Conservation (phyloP, 306 rosid species). For the Pyrus communis region DNA sequence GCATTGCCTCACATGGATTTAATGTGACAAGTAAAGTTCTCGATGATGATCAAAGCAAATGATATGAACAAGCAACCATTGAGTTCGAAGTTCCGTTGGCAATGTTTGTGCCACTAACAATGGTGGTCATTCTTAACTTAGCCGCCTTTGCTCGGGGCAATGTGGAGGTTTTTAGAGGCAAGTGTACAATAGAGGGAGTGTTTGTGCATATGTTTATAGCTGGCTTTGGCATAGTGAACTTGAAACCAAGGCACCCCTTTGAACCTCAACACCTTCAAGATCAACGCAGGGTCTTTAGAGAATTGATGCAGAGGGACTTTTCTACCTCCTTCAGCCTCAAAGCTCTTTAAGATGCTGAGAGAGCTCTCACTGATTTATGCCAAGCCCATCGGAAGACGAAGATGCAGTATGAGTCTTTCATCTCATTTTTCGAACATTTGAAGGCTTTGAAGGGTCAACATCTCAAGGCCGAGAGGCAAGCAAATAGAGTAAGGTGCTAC, state of each 20-base stretch:
- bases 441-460: too few species aligned
- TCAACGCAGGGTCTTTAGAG: rapidly evolving
- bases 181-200: background rate
- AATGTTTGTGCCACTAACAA: conserved; percentile 24
- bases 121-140: conserved; percentile 24
- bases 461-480: rapidly evolving
- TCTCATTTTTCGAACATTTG: too few species aligned
- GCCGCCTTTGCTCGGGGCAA: conserved; percentile 6
- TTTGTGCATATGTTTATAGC: conserved; percentile 18
- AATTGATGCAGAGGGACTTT: too few species aligned
- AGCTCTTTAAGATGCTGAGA: too few species aligned
- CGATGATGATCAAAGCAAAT: conserved; percentile 30
- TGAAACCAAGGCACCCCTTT: background rate
- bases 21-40: conserved; percentile 33
- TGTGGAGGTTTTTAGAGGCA: background rate
- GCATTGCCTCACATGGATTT: conserved; percentile 18
- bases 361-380: too few species aligned
- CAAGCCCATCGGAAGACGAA: too few species aligned
- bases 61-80: conserved; percentile 22
- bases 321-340: too few species aligned
- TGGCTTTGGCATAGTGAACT: conserved; percentile 21
- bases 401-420: too few species aligned
- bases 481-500: too few species aligned
- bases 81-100: conserved; percentile 34
- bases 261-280: too few species aligned